phyloP scores from a whole-genome alignment of 1,284 basidiomycete genomes.

The Cystobasidium pallidum region DNA sequence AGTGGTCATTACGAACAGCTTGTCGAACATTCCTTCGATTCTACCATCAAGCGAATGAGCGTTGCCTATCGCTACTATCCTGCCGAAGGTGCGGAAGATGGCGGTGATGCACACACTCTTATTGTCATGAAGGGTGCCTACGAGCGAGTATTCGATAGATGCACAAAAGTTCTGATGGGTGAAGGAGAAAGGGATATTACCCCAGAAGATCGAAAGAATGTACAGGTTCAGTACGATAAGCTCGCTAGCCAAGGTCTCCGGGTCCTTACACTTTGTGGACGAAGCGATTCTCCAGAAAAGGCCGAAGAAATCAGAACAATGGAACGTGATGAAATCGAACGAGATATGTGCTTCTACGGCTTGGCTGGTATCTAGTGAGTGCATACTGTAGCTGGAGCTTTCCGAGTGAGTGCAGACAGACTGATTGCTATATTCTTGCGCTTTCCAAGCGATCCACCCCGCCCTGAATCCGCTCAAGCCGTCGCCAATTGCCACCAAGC shows the following conservation, averaged over 20 bases:
- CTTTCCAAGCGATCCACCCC: constrained; percentile 66
- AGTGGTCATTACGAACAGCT: constrained; percentile 57
- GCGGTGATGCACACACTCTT: constrained; percentile 49
- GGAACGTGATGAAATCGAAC: constrained; percentile 64
- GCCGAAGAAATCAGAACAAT: constrained; percentile 52
- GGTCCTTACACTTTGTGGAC: constrained; percentile 59
- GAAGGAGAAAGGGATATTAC: constrained; percentile 53
- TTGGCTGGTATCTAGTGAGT: constrained; percentile 65
- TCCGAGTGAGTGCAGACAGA: no score
- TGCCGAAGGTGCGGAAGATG: constrained; percentile 38
- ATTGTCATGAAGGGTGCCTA: constrained; percentile 67
- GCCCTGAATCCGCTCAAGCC: constrained; percentile 67
- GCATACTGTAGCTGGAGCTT: no score
- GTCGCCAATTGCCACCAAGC: constrained; percentile 67
- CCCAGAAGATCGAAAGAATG: constrained; percentile 58
- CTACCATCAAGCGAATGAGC: constrained; percentile 67
- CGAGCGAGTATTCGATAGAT: constrained; percentile 65
- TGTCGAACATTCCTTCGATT: constrained; percentile 66
- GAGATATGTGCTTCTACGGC: constrained; percentile 65
- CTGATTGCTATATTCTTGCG: neutral
- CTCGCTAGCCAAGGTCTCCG: constrained; percentile 66
- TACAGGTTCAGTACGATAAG: constrained; percentile 63
- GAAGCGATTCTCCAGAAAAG: constrained; percentile 47
- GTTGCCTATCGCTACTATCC: constrained; percentile 58
- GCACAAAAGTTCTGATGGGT: constrained; percentile 57